Evolutionary conservation across 495 filamentous ascomycete genomes (phyloP), one percentile per base, ranked within the genome.

Genomic region (Aspergillus sparsus): DNA sequence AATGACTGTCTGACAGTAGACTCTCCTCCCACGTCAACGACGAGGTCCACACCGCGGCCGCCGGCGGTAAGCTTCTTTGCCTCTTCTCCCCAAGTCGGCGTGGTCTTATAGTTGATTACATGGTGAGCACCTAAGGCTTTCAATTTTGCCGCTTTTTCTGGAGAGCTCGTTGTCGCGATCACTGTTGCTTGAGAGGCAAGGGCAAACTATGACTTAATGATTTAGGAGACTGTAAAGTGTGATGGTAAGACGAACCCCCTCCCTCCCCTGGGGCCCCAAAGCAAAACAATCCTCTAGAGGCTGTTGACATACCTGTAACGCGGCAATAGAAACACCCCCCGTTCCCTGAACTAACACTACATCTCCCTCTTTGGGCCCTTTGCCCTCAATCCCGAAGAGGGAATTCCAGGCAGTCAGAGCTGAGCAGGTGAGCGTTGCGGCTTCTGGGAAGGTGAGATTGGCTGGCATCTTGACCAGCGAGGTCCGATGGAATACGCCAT

Each of bases 401-500:
- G 81, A 84, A 57, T 71, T 71, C 63, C 63, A 72, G 9, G 64
- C 64, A 0, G 69, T 68, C 42, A 65, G 41, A 34, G 49, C 66
- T 2, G 69, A 64, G 53, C 69, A 70, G 2, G 73, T 65, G n/a
- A 72, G 54, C 2, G 73, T 71, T 7, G 64, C 63, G 7, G 69
- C 68, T 15, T 68, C 52, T 1, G 57, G 5, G 47, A 59, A 73
- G 12, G 51, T 45, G n/a, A 75, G 56, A 15, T 50, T 54, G 13
- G 32, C 44, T 6, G 74, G 72, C 36, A 67, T 67, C 18, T 61
- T 60, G 12, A 74, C 74, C 2, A 77, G 61, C 53, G 90, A 91
- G 60, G 93, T 89, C 64, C 94, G 90, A 47, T 83, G 79, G 74
- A 88, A 92, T 45, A 96, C 83, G 57, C 88, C 90, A 55, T 88